These are phyloP conservation scores for Chaetomium tenue DNA, from an alignment of 495 filamentous ascomycete genomes.

Conservation along the genomic window DNA sequence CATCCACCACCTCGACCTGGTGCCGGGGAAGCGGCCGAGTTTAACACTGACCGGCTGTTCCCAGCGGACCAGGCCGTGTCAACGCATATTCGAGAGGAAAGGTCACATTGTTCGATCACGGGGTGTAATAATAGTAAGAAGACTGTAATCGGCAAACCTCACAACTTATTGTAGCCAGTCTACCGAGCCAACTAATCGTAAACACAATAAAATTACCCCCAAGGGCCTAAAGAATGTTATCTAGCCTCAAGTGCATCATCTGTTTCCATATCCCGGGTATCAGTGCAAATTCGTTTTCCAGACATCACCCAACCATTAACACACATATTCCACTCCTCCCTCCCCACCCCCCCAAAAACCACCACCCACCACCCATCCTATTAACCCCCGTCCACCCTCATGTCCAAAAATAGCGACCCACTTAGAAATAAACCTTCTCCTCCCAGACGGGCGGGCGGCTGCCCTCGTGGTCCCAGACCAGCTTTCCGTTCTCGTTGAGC, in stretches of 20 bases:
- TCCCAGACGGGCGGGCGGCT: conserved; percentile 76
- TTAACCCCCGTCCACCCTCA: background rate
- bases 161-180: background rate
- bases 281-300: conserved; percentile 2
- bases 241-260: background rate
- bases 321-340: too few relatives aligned
- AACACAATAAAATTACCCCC: background rate
- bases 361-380: background rate
- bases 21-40: background rate
- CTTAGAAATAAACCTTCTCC: conserved; percentile 61
- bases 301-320: background rate
- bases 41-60: too few relatives aligned
- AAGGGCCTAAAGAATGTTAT: background rate
- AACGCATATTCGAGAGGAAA: background rate
- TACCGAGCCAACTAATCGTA: background rate
- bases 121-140: too few relatives aligned
- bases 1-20: background rate
- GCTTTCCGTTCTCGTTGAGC: conserved; percentile 74
- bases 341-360: too few relatives aligned
- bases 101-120: too few relatives aligned
- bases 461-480: conserved; percentile 71
- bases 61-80: background rate
- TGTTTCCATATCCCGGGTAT: conserved; percentile 16
- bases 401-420: too few relatives aligned
- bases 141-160: background rate